These are phyloP conservation scores for Plantago coronopus DNA, from an alignment of 305 asterid genomes.

Conservation along the genomic window DNA sequence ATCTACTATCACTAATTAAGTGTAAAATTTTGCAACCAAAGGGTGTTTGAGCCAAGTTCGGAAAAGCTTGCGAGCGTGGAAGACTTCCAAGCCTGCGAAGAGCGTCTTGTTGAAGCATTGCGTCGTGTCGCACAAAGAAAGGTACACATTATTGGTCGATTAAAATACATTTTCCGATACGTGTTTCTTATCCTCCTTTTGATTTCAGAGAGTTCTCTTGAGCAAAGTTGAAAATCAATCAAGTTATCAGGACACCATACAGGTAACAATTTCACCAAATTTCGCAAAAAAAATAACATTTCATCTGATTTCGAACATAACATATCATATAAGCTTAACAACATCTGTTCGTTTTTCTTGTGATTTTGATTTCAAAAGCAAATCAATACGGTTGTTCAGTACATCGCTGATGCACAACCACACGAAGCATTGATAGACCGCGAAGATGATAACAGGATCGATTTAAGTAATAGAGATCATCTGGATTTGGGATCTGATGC, in stretches of 20 bases:
- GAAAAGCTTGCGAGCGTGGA: slow-evolving; percentile 35
- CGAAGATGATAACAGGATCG: slow-evolving; percentile 37
- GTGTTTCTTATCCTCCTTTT: neutral
- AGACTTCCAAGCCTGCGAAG: slow-evolving; percentile 46
- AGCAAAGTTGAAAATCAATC: slow-evolving; percentile 45
- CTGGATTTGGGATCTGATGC: slow-evolving; percentile 48
- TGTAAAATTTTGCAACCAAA: slow-evolving; percentile 14
- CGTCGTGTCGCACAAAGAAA: slow-evolving; percentile 55
- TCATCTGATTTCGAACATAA: too few relatives aligned
- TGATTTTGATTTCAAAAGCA: slow-evolving; percentile 29
- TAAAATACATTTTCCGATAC: too few relatives aligned
- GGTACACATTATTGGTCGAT: too few relatives aligned
- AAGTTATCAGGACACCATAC: slow-evolving; percentile 53
- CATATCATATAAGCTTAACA: neutral
- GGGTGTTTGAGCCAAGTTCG: slow-evolving; percentile 59
- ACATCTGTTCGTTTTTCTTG: neutral
- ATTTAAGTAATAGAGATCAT: slow-evolving; percentile 32
- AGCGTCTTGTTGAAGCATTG: slow-evolving; percentile 42
- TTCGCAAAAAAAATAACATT: too few relatives aligned
- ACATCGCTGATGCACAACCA: slow-evolving; percentile 46
- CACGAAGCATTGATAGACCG: slow-evolving; percentile 38
- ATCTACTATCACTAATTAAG: too few relatives aligned
- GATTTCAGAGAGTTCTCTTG: slow-evolving; percentile 34
- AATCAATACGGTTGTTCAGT: slow-evolving; percentile 55
- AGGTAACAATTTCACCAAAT: slow-evolving; percentile 29